Evolutionary conservation across 208 protist genomes (phyloP).

Genomic region (Trypanosoma cruzi): DNA sequence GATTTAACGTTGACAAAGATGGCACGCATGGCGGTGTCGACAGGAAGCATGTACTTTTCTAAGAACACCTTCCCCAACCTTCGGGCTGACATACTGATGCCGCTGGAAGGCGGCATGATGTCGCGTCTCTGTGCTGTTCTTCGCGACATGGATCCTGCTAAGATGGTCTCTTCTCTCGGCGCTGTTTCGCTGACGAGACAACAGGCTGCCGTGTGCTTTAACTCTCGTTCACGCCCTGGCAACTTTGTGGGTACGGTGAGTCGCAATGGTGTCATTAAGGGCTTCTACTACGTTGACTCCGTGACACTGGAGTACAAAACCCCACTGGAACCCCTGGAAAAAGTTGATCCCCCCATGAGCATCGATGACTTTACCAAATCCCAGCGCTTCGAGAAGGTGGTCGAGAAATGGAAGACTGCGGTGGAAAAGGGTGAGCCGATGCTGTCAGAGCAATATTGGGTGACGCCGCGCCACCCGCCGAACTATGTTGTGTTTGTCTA

Average conservation of each 20-base stretch:
- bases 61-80: too few relatives aligned
- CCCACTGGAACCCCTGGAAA: neutral
- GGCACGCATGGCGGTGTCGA: too few relatives aligned
- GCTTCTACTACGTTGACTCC: slow-evolving; percentile 18
- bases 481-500: slow-evolving; percentile 15
- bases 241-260: neutral
- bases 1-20: too few relatives aligned
- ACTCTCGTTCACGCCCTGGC: neutral
- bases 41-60: too few relatives aligned
- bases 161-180: too few relatives aligned
- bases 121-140: too few relatives aligned
- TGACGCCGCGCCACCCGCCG: slow-evolving; percentile 1
- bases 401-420: slow-evolving; percentile 7
- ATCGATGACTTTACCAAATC: slow-evolving; percentile 1
- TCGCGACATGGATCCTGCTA: too few relatives aligned
- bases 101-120: too few relatives aligned
- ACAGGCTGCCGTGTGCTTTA: too few relatives aligned
- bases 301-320: slow-evolving; percentile 15
- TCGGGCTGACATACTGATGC: too few relatives aligned
- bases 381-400: slow-evolving; percentile 11
- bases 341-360: neutral
- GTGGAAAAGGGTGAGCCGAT: neutral
- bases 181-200: too few relatives aligned
- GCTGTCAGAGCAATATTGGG: slow-evolving; percentile 4
- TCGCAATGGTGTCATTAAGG: neutral